phyloP scores from a whole-genome alignment of 306 rosid species.

The Lathyrus oleraceus region DNA sequence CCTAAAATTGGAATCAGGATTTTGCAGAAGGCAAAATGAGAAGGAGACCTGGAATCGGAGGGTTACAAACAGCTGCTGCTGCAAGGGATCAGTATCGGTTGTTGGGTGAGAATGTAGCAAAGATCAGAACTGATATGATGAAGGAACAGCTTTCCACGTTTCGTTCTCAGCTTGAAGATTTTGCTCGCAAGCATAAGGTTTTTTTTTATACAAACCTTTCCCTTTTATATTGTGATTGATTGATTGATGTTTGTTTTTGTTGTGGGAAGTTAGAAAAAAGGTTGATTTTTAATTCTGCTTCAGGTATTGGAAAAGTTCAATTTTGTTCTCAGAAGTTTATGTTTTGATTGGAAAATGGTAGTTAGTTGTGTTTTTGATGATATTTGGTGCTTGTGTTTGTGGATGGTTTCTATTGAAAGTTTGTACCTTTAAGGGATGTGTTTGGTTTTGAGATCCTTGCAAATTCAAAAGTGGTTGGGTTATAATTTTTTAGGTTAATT shows the following conservation, averaged over 20 bases:
- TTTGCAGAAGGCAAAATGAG: constrained; percentile 46
- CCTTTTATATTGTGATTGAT: neutral
- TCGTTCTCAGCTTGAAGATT: constrained; percentile 91
- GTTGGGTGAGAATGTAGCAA: constrained; percentile 92
- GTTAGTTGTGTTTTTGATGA: neutral
- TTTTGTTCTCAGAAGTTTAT: neutral
- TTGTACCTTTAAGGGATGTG: neutral
- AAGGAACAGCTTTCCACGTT: constrained; percentile 91
- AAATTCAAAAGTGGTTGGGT: neutral
- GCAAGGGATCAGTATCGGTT: constrained; percentile 87
- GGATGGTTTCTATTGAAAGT: neutral
- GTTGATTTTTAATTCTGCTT: constrained; percentile 25
- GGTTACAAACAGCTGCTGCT: constrained; percentile 79
- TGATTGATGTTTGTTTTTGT: neutral
- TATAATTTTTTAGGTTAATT: neutral
- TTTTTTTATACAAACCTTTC: neutral
- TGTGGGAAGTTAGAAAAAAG: neutral
- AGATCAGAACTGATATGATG: constrained; percentile 88
- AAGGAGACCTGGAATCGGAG: constrained; percentile 94
- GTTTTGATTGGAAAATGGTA: neutral
- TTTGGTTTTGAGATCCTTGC: constrained; percentile 12
- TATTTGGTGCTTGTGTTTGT: neutral
- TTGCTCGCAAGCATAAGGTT: constrained; percentile 95
- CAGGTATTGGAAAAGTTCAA: constrained; percentile 5
- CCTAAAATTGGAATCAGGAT: neutral